phyloP scores from a whole-genome alignment of 768 basidiomycete genomes.

The Candolleomyces efflorescens region DNA sequence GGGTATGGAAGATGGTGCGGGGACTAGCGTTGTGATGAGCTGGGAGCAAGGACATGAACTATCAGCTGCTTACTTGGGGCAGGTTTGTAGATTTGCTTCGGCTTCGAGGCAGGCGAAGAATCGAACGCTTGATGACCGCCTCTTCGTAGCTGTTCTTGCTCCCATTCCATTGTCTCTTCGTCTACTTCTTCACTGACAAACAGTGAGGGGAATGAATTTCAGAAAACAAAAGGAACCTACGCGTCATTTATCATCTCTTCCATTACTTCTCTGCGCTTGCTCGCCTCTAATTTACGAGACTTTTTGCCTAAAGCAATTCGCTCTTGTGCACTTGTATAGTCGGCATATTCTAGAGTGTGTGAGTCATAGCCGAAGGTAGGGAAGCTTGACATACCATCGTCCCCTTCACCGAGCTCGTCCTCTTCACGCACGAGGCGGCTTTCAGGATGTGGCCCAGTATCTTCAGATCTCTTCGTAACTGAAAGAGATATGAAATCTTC shows the following conservation, averaged over 20 bases:
- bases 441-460: slow-evolving; percentile 78
- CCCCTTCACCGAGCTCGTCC: slow-evolving; percentile 83
- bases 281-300: slow-evolving; percentile 65
- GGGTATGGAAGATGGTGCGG: slow-evolving; percentile 58
- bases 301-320: slow-evolving; percentile 84
- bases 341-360: slow-evolving; percentile 62
- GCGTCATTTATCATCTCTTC: slow-evolving; percentile 79
- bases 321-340: slow-evolving; percentile 85
- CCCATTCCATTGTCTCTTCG: slow-evolving; percentile 85
- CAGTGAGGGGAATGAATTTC: background rate
- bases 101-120: slow-evolving; percentile 27
- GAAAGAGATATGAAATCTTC: slow-evolving; percentile 82
- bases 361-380: background rate
- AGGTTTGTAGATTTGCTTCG: slow-evolving; percentile 63
- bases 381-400: slow-evolving; percentile 58
- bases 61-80: slow-evolving; percentile 52
- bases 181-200: slow-evolving; percentile 66
- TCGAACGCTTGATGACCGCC: slow-evolving; percentile 55
- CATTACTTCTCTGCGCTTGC: slow-evolving; percentile 64
- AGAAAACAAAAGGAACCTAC: slow-evolving; percentile 36
- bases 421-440: slow-evolving; percentile 82
- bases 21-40: slow-evolving; percentile 45
- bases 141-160: slow-evolving; percentile 75
- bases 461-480: slow-evolving; percentile 51
- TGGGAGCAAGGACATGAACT: background rate